A percentile compares a stretch with the other conserved stretches of the same genome.
These are phyloP conservation scores for Achaetomium macrosporum DNA, from an alignment of 2,329 filamentous ascomycete species.

Conservation along the genomic window DNA sequence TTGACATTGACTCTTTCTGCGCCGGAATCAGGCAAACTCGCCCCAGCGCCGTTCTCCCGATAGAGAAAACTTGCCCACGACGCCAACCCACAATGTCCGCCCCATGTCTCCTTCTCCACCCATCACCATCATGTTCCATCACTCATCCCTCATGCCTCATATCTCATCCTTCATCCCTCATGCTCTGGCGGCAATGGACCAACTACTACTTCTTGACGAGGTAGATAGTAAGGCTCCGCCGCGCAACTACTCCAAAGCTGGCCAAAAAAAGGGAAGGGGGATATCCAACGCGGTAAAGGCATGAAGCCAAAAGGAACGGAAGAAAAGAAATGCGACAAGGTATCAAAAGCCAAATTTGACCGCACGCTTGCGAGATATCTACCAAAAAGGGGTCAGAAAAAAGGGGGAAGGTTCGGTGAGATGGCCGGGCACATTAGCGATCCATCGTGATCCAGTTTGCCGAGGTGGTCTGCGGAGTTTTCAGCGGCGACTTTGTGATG, in stretches of 20 bases:
- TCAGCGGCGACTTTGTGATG: background rate
- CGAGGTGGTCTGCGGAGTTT: background rate
- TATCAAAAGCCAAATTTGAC: constrained; percentile 23
- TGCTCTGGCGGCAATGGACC: constrained; percentile 17
- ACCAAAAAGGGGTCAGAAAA: constrained; percentile 8
- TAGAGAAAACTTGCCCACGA: background rate
- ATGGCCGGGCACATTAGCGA: background rate
- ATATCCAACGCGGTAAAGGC: too few relatives aligned
- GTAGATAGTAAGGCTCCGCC: background rate
- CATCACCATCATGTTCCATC: constrained; percentile 4
- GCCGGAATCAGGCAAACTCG: constrained; percentile 4
- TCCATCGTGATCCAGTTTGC: too few relatives aligned
- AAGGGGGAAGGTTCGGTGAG: background rate
- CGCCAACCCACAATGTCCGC: background rate
- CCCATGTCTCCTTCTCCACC: background rate
- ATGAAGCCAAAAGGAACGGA: constrained; percentile 1
- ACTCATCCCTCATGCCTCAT: constrained; percentile 12
- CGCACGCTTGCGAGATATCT: constrained; percentile 4
- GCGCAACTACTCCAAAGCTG: background rate
- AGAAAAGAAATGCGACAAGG: constrained; percentile 24
- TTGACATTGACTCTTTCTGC: constrained; percentile 12
- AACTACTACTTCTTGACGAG: constrained; percentile 8
- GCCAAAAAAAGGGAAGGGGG: background rate
- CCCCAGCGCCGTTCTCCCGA: background rate
- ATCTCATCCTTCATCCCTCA: constrained; percentile 6